These are phyloP conservation scores for Nakazawaea wyomingensis DNA, from an alignment of 805 yeast genomes.

Conservation along the genomic window DNA sequence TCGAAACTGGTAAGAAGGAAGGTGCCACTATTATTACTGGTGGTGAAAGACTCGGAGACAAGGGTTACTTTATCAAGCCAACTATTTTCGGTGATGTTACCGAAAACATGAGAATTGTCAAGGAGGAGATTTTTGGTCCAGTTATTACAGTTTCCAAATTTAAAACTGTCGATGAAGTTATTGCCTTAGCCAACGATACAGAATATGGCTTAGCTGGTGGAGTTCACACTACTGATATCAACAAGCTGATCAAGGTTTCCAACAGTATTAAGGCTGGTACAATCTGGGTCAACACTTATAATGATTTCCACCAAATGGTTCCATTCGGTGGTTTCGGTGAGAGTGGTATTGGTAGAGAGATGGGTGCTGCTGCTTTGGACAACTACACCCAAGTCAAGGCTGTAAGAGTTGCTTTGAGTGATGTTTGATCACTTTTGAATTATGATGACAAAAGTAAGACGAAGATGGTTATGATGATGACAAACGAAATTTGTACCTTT, in stretches of 20 bases:
- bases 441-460: no score
- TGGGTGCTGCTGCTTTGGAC: conserved; percentile 64
- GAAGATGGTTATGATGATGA: no score
- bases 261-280: conserved; percentile 72
- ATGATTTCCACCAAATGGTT: conserved; percentile 60
- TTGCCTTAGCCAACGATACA: conserved; percentile 69
- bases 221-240: conserved; percentile 67
- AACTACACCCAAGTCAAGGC: conserved; percentile 64
- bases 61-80: conserved; percentile 74
- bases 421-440: no score
- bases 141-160: conserved; percentile 75
- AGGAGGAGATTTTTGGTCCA: conserved; percentile 92
- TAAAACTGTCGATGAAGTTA: conserved; percentile 66
- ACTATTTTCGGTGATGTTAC: conserved; percentile 81
- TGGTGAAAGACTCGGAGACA: conserved; percentile 68
- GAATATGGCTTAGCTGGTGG: conserved; percentile 87
- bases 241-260: conserved; percentile 63
- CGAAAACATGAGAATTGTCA: conserved; percentile 68
- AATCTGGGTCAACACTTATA: conserved; percentile 74
- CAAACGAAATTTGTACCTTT: no score
- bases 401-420: conserved; percentile 25
- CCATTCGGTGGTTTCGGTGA: conserved; percentile 71
- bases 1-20: conserved; percentile 58
- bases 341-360: conserved; percentile 69
- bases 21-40: conserved; percentile 75